These are phyloP conservation scores for Colletotrichum kahawae DNA, from an alignment of 2,329 filamentous ascomycete species.

Conservation along the genomic window DNA sequence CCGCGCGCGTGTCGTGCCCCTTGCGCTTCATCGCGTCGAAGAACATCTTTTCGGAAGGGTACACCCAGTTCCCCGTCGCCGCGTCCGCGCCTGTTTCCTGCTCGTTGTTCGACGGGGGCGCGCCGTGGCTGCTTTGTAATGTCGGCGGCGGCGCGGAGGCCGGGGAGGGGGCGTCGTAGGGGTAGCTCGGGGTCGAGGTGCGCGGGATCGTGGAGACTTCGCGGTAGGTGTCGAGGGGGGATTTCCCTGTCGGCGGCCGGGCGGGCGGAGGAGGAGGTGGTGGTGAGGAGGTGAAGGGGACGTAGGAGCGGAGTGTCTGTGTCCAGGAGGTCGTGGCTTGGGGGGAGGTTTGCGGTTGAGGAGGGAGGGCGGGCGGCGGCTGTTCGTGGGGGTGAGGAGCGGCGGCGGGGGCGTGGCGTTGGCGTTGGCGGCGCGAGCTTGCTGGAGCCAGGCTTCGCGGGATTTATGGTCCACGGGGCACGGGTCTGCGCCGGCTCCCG, in stretches of 20 bases:
- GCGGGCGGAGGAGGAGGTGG: slow-evolving; percentile 27
- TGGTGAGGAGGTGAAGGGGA: slow-evolving; percentile 43
- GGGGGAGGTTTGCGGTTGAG: slow-evolving; percentile 26
- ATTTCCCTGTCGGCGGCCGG: background rate
- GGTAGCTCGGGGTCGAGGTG: slow-evolving; percentile 43
- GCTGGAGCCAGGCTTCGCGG: slow-evolving; percentile 83
- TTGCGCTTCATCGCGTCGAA: slow-evolving; percentile 97
- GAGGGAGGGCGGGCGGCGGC: slow-evolving; percentile 1
- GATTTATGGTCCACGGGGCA: slow-evolving; percentile 94
- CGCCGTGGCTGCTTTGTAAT: background rate
- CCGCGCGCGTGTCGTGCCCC: slow-evolving; percentile 71
- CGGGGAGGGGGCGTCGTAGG: slow-evolving; percentile 29
- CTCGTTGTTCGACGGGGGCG: slow-evolving; percentile 70
- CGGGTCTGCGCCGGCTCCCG: slow-evolving; percentile 36
- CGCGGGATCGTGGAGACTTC: slow-evolving; percentile 83
- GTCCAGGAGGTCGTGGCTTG: slow-evolving; percentile 36
- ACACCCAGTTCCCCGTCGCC: slow-evolving; percentile 88
- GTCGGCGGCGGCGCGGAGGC: background rate
- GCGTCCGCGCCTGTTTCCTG: slow-evolving; percentile 75
- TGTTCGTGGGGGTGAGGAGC: slow-evolving; percentile 17
- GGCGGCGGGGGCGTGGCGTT: slow-evolving; percentile 31
- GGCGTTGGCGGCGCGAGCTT: slow-evolving; percentile 58
- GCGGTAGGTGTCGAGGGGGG: slow-evolving; percentile 66
- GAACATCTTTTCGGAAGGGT: slow-evolving; percentile 96
- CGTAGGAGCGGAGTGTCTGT: slow-evolving; percentile 44